Evolutionary conservation across 2,329 filamentous ascomycete species (phyloP), one percentile per base, ranked within the genome.

Genomic region (Ampelomyces quisqualis): DNA sequence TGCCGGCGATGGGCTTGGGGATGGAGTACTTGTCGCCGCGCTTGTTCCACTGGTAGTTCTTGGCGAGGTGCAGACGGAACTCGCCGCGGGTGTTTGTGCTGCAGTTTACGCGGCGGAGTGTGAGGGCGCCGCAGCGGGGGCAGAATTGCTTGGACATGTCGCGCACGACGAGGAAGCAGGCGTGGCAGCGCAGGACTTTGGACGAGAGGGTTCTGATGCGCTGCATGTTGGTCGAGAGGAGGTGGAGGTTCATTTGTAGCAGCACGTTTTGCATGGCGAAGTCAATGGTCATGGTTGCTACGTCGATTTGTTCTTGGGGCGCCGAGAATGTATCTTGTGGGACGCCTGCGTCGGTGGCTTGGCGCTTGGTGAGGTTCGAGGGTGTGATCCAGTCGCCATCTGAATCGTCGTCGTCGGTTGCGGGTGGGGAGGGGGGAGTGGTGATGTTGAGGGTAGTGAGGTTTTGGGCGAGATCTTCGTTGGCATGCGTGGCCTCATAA

Each of bases 251-350:
- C 75, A 97, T 94, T 56, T 94, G 88, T 4, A 98, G 78, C 2
- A 93, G 80, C 6, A 97, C 90, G 66, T 97, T 97, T 73, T 97
- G 91, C 88, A 98, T 95, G 40, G 93, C 91, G 70, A 88, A 97
- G 74, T 98, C 93, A 40, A 86, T 90, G 1, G 93, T 97, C 62
- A 97, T 85, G 30, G 91, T 84, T n/a, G 90, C 91, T 11, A 88
- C 88, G 69, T 94, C 85, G 55, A 96, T 85, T 9, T 80, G 81
- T 23, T 80, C 76, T 38, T 80, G 75, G 11, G 53, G 43, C 17
- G n/a, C 72, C 3, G 55, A 41, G 32, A n/a, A n/a, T n/a, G n/a
- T n/a, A n/a, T n/a, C n/a, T n/a, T n/a, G n/a, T n/a, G 51, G 47
- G 24, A 49, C 38, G 31, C 34, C 73, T 67, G 47, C 43, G 42